Conservation (phyloP, 164 flowering plant genomes). For the Cinnamomum micranthum region DNA sequence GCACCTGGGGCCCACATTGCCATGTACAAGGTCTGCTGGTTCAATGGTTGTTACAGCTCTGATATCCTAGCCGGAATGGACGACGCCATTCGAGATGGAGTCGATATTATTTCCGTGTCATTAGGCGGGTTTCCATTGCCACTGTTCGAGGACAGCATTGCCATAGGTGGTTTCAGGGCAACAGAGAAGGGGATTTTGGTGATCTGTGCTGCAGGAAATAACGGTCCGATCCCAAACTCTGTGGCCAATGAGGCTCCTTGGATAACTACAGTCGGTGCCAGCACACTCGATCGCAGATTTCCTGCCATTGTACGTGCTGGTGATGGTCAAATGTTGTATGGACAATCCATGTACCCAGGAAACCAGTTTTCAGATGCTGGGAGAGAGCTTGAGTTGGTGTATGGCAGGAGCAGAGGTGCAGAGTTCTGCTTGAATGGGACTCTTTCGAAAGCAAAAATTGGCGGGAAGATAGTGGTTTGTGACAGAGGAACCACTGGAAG, state of each 20-base stretch:
- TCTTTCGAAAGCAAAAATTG: conserved; percentile 57
- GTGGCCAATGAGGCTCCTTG: conserved; percentile 96
- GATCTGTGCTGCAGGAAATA: conserved; percentile 85
- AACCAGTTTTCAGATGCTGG: conserved; percentile 20
- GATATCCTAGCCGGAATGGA: conserved; percentile 94
- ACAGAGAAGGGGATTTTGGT: conserved; percentile 78
- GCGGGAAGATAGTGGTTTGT: conserved; percentile 85
- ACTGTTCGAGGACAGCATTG: conserved; percentile 77
- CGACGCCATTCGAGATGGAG: conserved; percentile 79
- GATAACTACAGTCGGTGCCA: conserved; percentile 91
- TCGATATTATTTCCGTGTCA: conserved; percentile 83
- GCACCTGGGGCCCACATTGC: conserved; percentile 91
- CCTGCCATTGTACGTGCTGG: conserved; percentile 66
- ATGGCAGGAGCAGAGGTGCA: conserved; percentile 48
- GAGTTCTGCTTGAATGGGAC: conserved; percentile 67
- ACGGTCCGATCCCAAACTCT: conserved; percentile 69
- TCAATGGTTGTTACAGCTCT: conserved; percentile 84
- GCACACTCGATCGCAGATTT: conserved; percentile 82
- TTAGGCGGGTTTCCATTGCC: conserved; percentile 84
- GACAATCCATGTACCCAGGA: conserved; percentile 85
- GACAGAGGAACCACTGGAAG: conserved; percentile 78
- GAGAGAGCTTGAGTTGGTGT: conserved; percentile 62
- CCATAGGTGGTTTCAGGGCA: conserved; percentile 84
- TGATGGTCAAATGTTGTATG: conserved; percentile 58
- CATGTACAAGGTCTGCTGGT: conserved; percentile 93